These are phyloP conservation scores for Metarhizium brunneum DNA, from an alignment of 2,329 filamentous ascomycete genomes.

Conservation along the genomic window DNA sequence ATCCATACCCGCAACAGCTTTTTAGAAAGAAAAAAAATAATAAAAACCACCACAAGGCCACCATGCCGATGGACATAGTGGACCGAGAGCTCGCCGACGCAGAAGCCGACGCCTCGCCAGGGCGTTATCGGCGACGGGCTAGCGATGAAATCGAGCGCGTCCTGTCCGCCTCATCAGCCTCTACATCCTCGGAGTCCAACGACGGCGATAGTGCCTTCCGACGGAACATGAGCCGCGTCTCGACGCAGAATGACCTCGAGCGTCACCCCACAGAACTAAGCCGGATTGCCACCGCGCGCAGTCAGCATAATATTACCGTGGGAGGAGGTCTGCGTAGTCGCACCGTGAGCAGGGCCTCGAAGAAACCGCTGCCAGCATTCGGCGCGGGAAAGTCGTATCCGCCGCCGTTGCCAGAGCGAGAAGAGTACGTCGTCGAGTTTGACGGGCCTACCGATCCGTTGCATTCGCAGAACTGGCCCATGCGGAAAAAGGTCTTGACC, in stretches of 20 bases:
- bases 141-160: constrained; percentile 53
- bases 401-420: constrained; percentile 56
- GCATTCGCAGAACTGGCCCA: constrained; percentile 81
- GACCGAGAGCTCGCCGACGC: constrained; percentile 44
- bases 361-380: constrained; percentile 56
- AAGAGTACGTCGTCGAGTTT: constrained; percentile 79
- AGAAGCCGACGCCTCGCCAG: constrained; percentile 44
- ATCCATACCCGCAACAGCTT: not conserved
- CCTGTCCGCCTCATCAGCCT: constrained; percentile 40
- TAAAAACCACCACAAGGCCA: constrained; percentile 2
- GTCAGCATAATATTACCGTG: constrained; percentile 66
- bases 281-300: constrained; percentile 61
- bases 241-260: constrained; percentile 59
- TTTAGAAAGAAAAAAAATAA: not conserved
- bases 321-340: constrained; percentile 36
- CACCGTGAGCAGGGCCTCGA: constrained; percentile 36
- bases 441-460: constrained; percentile 74
- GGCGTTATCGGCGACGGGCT: constrained; percentile 26
- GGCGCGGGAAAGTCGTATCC: constrained; percentile 69
- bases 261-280: constrained; percentile 59
- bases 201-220: constrained; percentile 22
- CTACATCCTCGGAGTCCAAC: constrained; percentile 38
- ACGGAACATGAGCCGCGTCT: constrained; percentile 48
- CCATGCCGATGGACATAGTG: constrained; percentile 38
- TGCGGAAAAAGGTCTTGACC: constrained; percentile 66